A percentile compares a stretch with the other conserved stretches of the same genome.
These are phyloP conservation scores for Tuber melanosporum DNA, from an alignment of 495 filamentous ascomycete genomes.

Conservation along the genomic window DNA sequence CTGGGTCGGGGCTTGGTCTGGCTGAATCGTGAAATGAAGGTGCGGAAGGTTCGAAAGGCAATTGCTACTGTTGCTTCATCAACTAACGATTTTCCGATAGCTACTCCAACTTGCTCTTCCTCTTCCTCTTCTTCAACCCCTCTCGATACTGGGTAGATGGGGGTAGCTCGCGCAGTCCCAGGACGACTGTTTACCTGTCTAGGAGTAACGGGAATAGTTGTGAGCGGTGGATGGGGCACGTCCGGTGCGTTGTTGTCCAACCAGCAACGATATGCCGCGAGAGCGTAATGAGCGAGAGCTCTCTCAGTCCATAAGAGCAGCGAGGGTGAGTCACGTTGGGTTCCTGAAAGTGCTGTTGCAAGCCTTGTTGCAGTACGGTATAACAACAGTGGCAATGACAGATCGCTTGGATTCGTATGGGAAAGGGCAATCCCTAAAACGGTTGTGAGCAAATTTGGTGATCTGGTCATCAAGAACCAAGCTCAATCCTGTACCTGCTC, in stretches of 20 bases:
- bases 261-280: constrained; percentile 41
- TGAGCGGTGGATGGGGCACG: constrained; percentile 44
- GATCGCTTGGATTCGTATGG: constrained; percentile 31
- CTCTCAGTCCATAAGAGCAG: constrained; percentile 37
- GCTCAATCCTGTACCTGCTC: constrained; percentile 27
- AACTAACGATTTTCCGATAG: constrained; percentile 27
- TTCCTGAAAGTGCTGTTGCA: constrained; percentile 17
- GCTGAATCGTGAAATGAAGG: constrained; percentile 19
- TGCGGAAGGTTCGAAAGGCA: constrained; percentile 36
- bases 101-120: constrained; percentile 24
- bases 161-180: neutral
- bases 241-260: constrained; percentile 42
- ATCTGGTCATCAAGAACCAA: neutral
- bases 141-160: neutral
- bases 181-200: neutral
- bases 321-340: constrained; percentile 12
- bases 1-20: constrained; percentile 16
- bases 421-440: constrained; percentile 34
- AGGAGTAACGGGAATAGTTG: constrained; percentile 43
- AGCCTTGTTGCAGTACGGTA: constrained; percentile 35
- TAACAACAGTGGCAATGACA: constrained; percentile 33
- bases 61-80: constrained; percentile 35
- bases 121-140: constrained; percentile 15
- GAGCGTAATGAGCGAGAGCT: constrained; percentile 36
- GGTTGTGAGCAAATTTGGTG: constrained; percentile 7